Base-by-base conservation (phyloP, 2,329 filamentous ascomycete species). In the Paraconiothyrium sp. region DNA sequence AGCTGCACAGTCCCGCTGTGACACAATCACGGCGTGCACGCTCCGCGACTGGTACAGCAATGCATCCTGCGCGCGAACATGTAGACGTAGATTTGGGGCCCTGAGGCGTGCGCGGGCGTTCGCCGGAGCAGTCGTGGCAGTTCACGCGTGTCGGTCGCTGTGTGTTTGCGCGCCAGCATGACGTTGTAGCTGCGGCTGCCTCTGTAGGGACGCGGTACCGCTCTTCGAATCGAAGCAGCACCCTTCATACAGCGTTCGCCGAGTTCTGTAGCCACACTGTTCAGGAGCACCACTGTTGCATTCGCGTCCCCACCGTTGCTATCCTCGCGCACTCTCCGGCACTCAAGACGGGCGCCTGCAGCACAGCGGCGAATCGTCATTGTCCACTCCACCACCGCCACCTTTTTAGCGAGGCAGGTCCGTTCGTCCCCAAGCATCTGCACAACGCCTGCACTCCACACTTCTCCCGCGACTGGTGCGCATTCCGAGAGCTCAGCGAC, bases 371-470 rank as follows among this genome's bases (percentile, higher is more conserved):
- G 61, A 67, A 65, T 69, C 70, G 68, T 68, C 65, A 67, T 66
- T 64, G 61, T 67, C 60, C 60, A 52, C 55, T 37, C 32, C 59
- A 54, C 60, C 58, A 49, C 63, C 63, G 63, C 61, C 59, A 74
- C 73, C 73, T 69, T 71, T 54, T 73, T 75, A 77, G 75, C 76
- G 75, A 78, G 71, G 51, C 43, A 50, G 44, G 59, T 50, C 56
- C 41, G 24, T 51, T 58, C 62, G 47, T 58, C 34, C 60, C 37
- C 58, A 59, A 64, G 55, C 57, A 61, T 52, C 63, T 54, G 43
- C 54, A 65, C 66, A 60, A 62, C 64, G 59, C 60, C 61, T 60
- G 65, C 59, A 41, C 54, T 44, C 64, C 62, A 20, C 49, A 16
- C 35, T 57, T 22, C 32, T 30, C 55, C 43, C 39, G 56, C 49